These are phyloP conservation scores for Schrenkiella parvula DNA, from an alignment of 345 rosid species.

Conservation along the genomic window DNA sequence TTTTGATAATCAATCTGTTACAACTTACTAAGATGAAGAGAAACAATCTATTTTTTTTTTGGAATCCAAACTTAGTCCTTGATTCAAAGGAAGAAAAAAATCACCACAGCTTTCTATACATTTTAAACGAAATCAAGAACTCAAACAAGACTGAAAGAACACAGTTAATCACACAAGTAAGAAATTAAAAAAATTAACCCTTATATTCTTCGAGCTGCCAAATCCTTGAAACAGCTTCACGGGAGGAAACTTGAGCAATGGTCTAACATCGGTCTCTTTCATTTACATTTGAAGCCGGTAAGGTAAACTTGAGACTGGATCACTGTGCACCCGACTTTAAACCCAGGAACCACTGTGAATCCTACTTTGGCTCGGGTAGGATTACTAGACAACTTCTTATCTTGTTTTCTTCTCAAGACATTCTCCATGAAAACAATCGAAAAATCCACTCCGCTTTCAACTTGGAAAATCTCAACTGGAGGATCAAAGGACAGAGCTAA, in stretches of 20 bases:
- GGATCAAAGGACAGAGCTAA: slow-evolving; percentile 86
- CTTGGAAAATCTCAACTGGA: slow-evolving; percentile 72
- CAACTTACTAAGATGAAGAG: neutral
- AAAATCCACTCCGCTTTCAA: slow-evolving; percentile 76
- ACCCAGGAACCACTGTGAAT: slow-evolving; percentile 91
- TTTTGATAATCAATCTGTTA: slow-evolving; percentile 13
- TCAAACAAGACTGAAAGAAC: slow-evolving; percentile 11
- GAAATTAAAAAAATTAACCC: neutral
- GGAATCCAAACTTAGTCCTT: slow-evolving; percentile 1
- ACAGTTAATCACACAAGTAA: slow-evolving; percentile 30
- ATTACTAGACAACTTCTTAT: slow-evolving; percentile 18
- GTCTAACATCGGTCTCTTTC: slow-evolving; percentile 19
- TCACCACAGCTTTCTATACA: slow-evolving; percentile 20
- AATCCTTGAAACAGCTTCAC: neutral
- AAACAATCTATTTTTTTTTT: slow-evolving; percentile 1
- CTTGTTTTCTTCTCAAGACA: slow-evolving; percentile 38
- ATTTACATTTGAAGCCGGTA: slow-evolving; percentile 43
- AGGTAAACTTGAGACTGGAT: slow-evolving; percentile 81
- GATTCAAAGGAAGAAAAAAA: neutral
- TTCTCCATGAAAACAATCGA: slow-evolving; percentile 88
- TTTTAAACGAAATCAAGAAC: slow-evolving; percentile 15
- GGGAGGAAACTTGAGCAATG: neutral
- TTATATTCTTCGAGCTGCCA: neutral
- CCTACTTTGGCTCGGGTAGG: slow-evolving; percentile 59
- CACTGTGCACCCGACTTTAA: slow-evolving; percentile 66